Base-by-base conservation (phyloP, 2,329 filamentous ascomycete species). In the Arthrobotrys megalospora region DNA sequence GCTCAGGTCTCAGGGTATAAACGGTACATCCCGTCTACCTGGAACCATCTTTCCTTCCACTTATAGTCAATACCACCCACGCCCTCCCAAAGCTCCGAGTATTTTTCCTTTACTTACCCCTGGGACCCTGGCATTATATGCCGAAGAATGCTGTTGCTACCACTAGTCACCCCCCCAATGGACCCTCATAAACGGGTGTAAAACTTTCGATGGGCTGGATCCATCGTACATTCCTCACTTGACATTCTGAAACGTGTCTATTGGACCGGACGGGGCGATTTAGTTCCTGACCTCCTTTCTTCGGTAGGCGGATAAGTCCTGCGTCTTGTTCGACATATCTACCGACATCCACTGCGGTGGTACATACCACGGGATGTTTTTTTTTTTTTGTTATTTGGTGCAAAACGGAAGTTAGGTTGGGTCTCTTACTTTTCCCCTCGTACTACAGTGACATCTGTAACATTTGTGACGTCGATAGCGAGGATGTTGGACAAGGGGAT, bases 191-290 rank as follows among this genome's bases (percentile, higher is more conserved):
- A 58, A 38, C 52, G 52, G 34, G 52, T 10, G 3, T 28, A 21
- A 52, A 32, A 52, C 4, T 53, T 2, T 34, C 28, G 24, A 36
- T 19, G 47, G 11, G 24, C 5, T 28, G 2, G 24, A 28, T 28
- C 50, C 3, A 58, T 58, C 52, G 16, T 60, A 70, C 66, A 70
- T 70, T 70, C 66, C 66, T 70, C n/a, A 62, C 53, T 62, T 28
- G 60, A 73, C 43, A 66, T 48, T 52, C 60, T 73, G 69, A 73
- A 73, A 73, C 69, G 60, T 73, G 69, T 58, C 24, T 48, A 41
- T 41, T 43, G 55, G 36, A 16, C 0, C 14, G 2, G 41, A 16
- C 11, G 6, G 11, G 41, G 5, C 8, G n/a, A 12, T 6, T 16
- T 45, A 45, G 21, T 62, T 21, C 8, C 32, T 38, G 32, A 58